A percentile compares a stretch with the other conserved stretches of the same genome.
Conservation (phyloP, 2,329 filamentous ascomycete genomes). For the Teratosphaeria nubilosa region DNA sequence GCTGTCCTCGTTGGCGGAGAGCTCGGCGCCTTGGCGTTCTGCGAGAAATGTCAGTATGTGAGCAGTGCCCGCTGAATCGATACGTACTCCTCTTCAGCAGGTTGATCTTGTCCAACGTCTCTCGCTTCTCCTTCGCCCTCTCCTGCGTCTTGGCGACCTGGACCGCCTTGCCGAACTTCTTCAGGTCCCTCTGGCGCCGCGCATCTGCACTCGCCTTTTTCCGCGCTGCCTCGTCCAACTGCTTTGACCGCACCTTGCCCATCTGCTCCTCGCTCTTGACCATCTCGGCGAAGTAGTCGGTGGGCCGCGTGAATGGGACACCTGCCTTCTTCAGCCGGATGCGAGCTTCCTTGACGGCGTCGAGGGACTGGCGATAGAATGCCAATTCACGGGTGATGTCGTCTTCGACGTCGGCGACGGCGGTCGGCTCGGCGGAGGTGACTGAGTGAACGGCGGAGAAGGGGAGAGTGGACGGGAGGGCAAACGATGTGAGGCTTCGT, state of each 20-base stretch:
- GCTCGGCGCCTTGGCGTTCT: constrained; percentile 73
- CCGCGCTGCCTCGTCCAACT: constrained; percentile 79
- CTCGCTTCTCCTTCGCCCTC: constrained; percentile 80
- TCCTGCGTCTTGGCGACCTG: constrained; percentile 95
- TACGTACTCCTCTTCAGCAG: constrained; percentile 84
- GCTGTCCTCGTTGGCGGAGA: constrained; percentile 65
- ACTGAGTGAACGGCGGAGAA: constrained; percentile 80
- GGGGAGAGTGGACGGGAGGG: constrained; percentile 57
- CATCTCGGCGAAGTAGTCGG: constrained; percentile 98
- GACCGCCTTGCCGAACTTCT: constrained; percentile 98
- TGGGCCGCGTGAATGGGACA: constrained; percentile 75
- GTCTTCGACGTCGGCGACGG: constrained; percentile 76
- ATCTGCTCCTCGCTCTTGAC: constrained; percentile 97
- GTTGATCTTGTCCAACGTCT: constrained; percentile 93
- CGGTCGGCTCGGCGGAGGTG: constrained; percentile 55
- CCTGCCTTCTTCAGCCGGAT: constrained; percentile 69
- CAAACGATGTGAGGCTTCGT: constrained; percentile 68
- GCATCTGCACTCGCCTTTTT: constrained; percentile 92
- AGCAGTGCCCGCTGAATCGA: background rate
- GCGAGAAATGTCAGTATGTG: background rate
- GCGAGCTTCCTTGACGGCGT: constrained; percentile 65
- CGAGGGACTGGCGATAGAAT: constrained; percentile 82
- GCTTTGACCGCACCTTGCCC: constrained; percentile 88
- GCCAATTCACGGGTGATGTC: constrained; percentile 86
- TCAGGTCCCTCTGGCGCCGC: constrained; percentile 81